Conservation (phyloP, 345 rosid species). For the Sisymbrium altissimum region DNA sequence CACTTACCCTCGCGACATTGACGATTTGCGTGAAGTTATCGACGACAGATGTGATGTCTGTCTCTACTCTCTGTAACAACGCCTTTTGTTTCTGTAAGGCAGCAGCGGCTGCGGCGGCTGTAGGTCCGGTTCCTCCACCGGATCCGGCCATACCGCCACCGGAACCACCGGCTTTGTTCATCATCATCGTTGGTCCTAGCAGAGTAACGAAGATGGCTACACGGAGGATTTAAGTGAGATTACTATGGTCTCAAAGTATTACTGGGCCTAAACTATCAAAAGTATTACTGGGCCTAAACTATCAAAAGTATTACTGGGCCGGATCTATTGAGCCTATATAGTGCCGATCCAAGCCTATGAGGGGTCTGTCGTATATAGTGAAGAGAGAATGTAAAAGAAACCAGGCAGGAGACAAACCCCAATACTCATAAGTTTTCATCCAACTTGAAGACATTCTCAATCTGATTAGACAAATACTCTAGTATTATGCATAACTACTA, state of each 20-base stretch:
- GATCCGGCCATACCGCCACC: slow-evolving; percentile 41
- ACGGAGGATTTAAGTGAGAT: not conserved
- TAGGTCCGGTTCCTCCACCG: slow-evolving; percentile 62
- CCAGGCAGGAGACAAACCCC: not conserved
- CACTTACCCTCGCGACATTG: slow-evolving; percentile 62
- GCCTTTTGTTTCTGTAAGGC: slow-evolving; percentile 90
- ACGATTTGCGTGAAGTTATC: slow-evolving; percentile 86
- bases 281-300: not conserved
- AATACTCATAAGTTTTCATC: not conserved
- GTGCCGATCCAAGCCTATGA: too few relatives aligned
- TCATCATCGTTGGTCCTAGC: slow-evolving; percentile 6
- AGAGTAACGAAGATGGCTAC: not conserved
- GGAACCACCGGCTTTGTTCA: slow-evolving; percentile 66
- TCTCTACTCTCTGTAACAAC: slow-evolving; percentile 77
- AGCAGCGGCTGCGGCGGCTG: slow-evolving; percentile 73
- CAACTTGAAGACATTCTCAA: not conserved
- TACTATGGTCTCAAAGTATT: not conserved
- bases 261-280: not conserved
- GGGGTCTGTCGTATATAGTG: too few relatives aligned
- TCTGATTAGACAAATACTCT: not conserved
- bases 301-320: not conserved
- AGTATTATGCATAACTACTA: too few relatives aligned
- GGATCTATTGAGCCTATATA: not conserved
- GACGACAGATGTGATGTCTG: slow-evolving; percentile 71
- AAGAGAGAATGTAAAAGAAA: too few relatives aligned